These are phyloP conservation scores for Xylaria intraflava DNA, from an alignment of 495 filamentous ascomycete genomes.

Conservation along the genomic window DNA sequence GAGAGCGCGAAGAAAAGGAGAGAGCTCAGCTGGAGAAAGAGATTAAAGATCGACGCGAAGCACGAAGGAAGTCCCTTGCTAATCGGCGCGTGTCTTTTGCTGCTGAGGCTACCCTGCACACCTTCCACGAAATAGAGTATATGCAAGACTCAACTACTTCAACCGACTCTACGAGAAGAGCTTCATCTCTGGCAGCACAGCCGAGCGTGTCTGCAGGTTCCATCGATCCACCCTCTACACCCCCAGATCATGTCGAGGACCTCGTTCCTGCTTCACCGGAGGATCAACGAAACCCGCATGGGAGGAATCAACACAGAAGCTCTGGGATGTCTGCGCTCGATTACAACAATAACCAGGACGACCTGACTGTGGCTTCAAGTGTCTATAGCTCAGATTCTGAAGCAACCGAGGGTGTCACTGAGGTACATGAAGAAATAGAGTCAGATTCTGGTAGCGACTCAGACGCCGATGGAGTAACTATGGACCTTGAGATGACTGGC, in stretches of 20 bases:
- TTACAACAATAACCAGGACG: conserved; percentile 53
- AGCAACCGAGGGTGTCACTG: conserved; percentile 52
- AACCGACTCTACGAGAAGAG: conserved; percentile 65
- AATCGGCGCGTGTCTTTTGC: conserved; percentile 96
- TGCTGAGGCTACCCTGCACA: conserved; percentile 94
- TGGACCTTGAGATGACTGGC: conserved; percentile 67
- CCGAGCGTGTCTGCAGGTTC: conserved; percentile 44
- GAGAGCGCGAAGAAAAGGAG: conserved; percentile 68
- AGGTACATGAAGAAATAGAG: conserved; percentile 48
- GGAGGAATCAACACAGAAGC: conserved; percentile 57
- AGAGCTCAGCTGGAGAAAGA: conserved; percentile 58
- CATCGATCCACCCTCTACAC: conserved; percentile 59
- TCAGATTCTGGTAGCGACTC: conserved; percentile 46
- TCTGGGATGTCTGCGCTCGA: conserved; percentile 56
- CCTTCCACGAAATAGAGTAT: conserved; percentile 92
- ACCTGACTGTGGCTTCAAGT: conserved; percentile 66
- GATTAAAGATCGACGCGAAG: conserved; percentile 68
- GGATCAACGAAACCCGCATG: conserved; percentile 60
- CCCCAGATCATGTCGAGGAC: conserved; percentile 56
- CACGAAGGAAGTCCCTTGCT: conserved; percentile 83
- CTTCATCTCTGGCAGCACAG: conserved; percentile 53
- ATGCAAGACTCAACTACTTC: conserved; percentile 82
- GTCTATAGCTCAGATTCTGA: conserved; percentile 66
- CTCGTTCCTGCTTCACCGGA: conserved; percentile 59
- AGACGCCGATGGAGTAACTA: conserved; percentile 67